Conservation (phyloP, 2,329 filamentous ascomycete species). For the Pezicula neosporulosa region DNA sequence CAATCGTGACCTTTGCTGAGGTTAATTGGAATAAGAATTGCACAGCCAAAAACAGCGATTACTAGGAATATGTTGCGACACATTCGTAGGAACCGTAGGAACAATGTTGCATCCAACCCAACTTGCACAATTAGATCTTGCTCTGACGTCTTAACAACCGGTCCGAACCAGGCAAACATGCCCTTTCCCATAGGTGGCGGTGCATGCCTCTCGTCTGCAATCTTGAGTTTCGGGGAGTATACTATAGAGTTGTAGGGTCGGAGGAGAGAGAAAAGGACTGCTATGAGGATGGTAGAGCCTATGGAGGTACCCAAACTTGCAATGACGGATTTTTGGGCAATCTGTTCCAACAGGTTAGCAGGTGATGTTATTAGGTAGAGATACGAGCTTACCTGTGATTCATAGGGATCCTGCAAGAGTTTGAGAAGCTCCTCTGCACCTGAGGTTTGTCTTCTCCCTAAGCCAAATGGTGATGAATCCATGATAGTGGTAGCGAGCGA, state of each 20-base stretch:
- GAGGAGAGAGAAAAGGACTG: slow-evolving; percentile 80
- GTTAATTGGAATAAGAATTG: slow-evolving; percentile 80
- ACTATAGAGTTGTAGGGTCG: slow-evolving; percentile 89
- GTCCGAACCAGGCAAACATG: slow-evolving; percentile 82
- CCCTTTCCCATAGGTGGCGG: slow-evolving; percentile 84
- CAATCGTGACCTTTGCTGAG: slow-evolving; percentile 44
- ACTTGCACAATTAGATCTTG: slow-evolving; percentile 74
- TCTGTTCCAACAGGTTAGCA: slow-evolving; percentile 10
- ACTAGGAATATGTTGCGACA: slow-evolving; percentile 83
- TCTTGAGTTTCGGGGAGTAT: slow-evolving; percentile 90
- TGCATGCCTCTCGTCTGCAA: slow-evolving; percentile 85
- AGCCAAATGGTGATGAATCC: not conserved
- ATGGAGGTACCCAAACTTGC: slow-evolving; percentile 79
- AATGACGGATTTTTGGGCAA: slow-evolving; percentile 58
- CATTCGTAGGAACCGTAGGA: slow-evolving; percentile 87
- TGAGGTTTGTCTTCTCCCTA: not conserved
- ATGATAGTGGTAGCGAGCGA: slow-evolving; percentile 1
- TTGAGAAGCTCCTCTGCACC: slow-evolving; percentile 5
- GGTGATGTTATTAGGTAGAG: not conserved
- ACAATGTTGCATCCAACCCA: slow-evolving; percentile 87
- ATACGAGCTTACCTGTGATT: slow-evolving; percentile 2
- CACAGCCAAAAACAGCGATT: slow-evolving; percentile 69
- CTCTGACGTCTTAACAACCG: slow-evolving; percentile 76
- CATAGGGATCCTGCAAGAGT: slow-evolving; percentile 9
- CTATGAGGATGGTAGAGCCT: slow-evolving; percentile 68